These are phyloP conservation scores for Fusarium luffae DNA, from an alignment of 2,329 filamentous ascomycete species.

Conservation along the genomic window DNA sequence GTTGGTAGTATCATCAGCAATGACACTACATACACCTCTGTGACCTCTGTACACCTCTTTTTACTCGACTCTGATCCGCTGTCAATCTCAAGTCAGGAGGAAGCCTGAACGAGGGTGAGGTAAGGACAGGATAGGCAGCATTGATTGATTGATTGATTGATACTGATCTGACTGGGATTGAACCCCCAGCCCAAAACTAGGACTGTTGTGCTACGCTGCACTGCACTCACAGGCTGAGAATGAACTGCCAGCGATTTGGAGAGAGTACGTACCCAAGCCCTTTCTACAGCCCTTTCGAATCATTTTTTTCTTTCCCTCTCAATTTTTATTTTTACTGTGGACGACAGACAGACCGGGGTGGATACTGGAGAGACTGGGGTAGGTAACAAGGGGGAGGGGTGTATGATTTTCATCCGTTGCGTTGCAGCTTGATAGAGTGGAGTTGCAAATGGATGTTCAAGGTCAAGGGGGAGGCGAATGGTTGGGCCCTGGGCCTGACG, in stretches of 20 bases:
- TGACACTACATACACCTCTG: constrained; percentile 6
- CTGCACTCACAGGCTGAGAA: constrained; percentile 12
- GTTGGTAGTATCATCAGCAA: neutral
- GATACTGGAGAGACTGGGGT: constrained; percentile 43
- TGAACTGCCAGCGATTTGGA: constrained; percentile 11
- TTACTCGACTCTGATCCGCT: constrained; percentile 20
- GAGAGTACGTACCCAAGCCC: constrained; percentile 29
- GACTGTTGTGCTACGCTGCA: constrained; percentile 3
- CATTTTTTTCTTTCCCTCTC: constrained; percentile 17
- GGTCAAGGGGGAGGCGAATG: constrained; percentile 39
- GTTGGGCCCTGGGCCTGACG: constrained; percentile 18
- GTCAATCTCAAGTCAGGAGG: constrained; percentile 41
- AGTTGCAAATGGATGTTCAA: constrained; percentile 14
- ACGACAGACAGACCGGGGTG: constrained; percentile 38
- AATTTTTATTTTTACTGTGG: constrained; percentile 31
- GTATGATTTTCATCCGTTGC: constrained; percentile 30
- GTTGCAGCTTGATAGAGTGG: constrained; percentile 33
- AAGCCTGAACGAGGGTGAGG: constrained; percentile 27
- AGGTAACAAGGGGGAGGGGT: constrained; percentile 37
- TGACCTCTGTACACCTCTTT: constrained; percentile 15
- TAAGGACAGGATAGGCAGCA: constrained; percentile 14
- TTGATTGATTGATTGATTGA: constrained; percentile 33
- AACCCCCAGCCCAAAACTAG: constrained; percentile 7
- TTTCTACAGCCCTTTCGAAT: constrained; percentile 11
- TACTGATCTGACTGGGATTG: constrained; percentile 34